phyloP scores from a whole-genome alignment of 2,329 filamentous ascomycete genomes.

The Graphilbum fragrans region DNA sequence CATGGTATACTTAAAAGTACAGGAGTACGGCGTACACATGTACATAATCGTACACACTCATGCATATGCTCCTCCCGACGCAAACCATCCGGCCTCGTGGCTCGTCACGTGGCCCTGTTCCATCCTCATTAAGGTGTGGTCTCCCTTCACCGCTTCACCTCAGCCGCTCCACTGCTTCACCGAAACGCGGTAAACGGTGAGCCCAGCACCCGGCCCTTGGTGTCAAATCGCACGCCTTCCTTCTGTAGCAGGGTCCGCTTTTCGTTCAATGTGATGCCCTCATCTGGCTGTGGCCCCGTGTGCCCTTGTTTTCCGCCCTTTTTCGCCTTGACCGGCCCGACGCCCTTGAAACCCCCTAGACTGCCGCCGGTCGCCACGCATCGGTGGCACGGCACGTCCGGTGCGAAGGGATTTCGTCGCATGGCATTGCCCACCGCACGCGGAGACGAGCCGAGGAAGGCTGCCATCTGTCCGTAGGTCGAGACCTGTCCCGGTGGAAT shows the following conservation, averaged over 20 bases:
- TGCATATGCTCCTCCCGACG: too few relatives aligned
- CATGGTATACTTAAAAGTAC: too few relatives aligned
- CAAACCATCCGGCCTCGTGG: too few relatives aligned
- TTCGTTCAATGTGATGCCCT: conserved; percentile 53
- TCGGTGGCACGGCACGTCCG: conserved; percentile 69
- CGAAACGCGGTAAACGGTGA: conserved; percentile 35
- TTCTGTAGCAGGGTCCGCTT: conserved; percentile 48
- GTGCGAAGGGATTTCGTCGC: conserved; percentile 70
- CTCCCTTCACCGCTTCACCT: neutral
- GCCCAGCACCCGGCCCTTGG: conserved; percentile 45
- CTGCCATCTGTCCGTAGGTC: conserved; percentile 64
- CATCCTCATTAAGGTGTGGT: too few relatives aligned
- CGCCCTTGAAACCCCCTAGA: conserved; percentile 61
- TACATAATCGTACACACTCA: too few relatives aligned
- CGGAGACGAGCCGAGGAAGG: conserved; percentile 56
- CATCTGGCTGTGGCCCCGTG: conserved; percentile 41
- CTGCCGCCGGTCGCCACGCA: conserved; percentile 62
- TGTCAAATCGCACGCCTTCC: conserved; percentile 55
- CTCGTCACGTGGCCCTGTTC: too few relatives aligned
- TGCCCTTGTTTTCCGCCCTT: too few relatives aligned
- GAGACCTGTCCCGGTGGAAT: conserved; percentile 66
- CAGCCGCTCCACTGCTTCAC: too few relatives aligned
- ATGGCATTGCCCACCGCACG: conserved; percentile 69
- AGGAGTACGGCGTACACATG: too few relatives aligned
- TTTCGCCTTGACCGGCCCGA: conserved; percentile 40